These are phyloP conservation scores for Lactifluus echinatus DNA, from an alignment of 768 basidiomycete species.

Conservation along the genomic window DNA sequence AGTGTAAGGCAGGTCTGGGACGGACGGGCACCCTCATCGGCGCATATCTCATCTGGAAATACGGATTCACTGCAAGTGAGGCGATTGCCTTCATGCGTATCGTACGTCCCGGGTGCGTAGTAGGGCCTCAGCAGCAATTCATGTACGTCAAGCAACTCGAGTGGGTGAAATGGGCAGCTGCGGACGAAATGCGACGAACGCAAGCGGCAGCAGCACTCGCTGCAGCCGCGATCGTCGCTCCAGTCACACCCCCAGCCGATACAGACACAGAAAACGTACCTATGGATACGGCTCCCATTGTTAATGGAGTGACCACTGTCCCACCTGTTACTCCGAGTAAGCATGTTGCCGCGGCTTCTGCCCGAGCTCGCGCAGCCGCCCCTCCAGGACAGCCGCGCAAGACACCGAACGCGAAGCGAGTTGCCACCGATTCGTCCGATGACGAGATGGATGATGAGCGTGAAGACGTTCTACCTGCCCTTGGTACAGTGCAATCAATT, in stretches of 20 bases:
- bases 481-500: constrained; percentile 41
- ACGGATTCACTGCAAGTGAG: constrained; percentile 91
- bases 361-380: constrained; percentile 60
- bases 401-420: constrained; percentile 72
- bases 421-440: constrained; percentile 58
- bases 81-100: constrained; percentile 99
- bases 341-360: constrained; percentile 60
- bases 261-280: constrained; percentile 46
- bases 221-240: constrained; percentile 48
- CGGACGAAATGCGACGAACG: constrained; percentile 61
- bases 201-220: constrained; percentile 33
- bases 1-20: constrained; percentile 97
- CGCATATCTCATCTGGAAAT: constrained; percentile 98
- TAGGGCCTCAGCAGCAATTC: constrained; percentile 90
- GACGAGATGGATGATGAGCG: constrained; percentile 49
- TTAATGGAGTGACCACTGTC: constrained; percentile 27
- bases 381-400: constrained; percentile 84
- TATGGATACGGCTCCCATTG: constrained; percentile 19
- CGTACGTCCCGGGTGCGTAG: constrained; percentile 87
- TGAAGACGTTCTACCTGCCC: constrained; percentile 55
- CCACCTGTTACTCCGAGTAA: constrained; percentile 79
- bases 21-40: constrained; percentile 95
- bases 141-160: constrained; percentile 92
- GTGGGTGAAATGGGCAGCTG: constrained; percentile 89
- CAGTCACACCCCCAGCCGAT: constrained; percentile 76